These are phyloP conservation scores for Syncephalis fuscata DNA, from an alignment of 371 early-diverging fungal species.

Conservation along the genomic window DNA sequence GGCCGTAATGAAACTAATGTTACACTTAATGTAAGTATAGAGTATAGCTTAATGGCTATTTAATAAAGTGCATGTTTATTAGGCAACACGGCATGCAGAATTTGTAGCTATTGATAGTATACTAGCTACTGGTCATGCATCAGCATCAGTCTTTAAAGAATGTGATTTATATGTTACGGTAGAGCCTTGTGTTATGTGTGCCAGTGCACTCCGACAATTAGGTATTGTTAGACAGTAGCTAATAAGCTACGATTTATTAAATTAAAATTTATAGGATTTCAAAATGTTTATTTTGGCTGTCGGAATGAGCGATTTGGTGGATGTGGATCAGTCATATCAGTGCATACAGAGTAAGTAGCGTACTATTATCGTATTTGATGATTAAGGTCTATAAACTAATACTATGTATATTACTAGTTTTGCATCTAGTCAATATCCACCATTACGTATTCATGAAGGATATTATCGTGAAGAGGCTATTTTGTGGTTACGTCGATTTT, in stretches of 20 bases:
- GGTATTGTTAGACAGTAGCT: slow-evolving; percentile 15
- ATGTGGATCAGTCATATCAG: slow-evolving; percentile 67
- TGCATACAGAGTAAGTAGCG: slow-evolving; percentile 42
- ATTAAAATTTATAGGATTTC: slow-evolving; percentile 7
- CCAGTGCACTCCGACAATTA: slow-evolving; percentile 69
- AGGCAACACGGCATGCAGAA: slow-evolving; percentile 89
- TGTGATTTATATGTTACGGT: slow-evolving; percentile 90
- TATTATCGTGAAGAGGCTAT: slow-evolving; percentile 68
- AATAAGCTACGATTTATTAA: neutral
- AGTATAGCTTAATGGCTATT: neutral
- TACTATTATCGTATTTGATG: neutral
- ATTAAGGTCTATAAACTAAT: slow-evolving; percentile 6
- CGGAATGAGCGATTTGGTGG: slow-evolving; percentile 94
- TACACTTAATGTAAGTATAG: slow-evolving; percentile 54
- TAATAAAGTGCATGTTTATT: slow-evolving; percentile 1
- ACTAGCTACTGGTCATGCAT: slow-evolving; percentile 17
- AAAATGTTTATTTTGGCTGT: slow-evolving; percentile 75
- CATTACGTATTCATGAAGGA: slow-evolving; percentile 53
- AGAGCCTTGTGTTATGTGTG: slow-evolving; percentile 99
- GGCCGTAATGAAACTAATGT: slow-evolving; percentile 80
- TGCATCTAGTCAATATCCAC: slow-evolving; percentile 5
- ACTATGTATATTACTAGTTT: slow-evolving; percentile 1
- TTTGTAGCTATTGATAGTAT: slow-evolving; percentile 76
- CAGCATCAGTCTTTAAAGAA: slow-evolving; percentile 22
- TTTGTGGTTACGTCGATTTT: slow-evolving; percentile 70